Evolutionary conservation across 2,329 filamentous ascomycete genomes (phyloP), one percentile per base, ranked within the genome.

Genomic region (Aspergillus clavatus): DNA sequence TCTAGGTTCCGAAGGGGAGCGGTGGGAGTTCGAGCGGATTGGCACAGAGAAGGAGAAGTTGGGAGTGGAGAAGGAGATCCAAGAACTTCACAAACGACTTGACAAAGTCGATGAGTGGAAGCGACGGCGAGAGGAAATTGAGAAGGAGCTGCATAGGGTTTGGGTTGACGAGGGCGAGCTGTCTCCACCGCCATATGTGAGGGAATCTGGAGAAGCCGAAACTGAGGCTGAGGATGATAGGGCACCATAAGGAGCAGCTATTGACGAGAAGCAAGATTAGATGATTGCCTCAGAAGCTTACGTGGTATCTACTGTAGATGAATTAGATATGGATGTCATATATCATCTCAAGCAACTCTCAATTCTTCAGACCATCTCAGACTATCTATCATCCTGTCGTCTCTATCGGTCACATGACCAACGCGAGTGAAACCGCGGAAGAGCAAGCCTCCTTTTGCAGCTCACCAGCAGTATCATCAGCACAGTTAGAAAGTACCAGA

Each of bases 31-130:
- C 66, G 87, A 96, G 66, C 82, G 88, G 45, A 97, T 98, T 55
- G 93, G 93, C 46, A 96, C 90, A 0, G 88, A 89, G 62, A 81
- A 86, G 47, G 93, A 98, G 73, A 95, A 96, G 72, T 83, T 90
- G 66, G 86, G 87, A 18, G 89, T 96, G 6, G 90, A 96, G 71
- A 88, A 87, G 64, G 93, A 98, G 67, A 74, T 97, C 12, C 80
- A 86, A 40, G 89, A 96, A 54, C 76, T 98, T 35, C 81, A 84
- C 23, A 88, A 91, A 65, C 78, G 86, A 19, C 72, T 98, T 6
- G 78, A 81, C 8, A 84, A 88, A 67, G 91, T 97, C 0, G 86
- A 91, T 43, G 78, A 83, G 57, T 94, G 89, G 89, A 89, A 91
- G 73, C 71, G 72, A 53, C 78, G 93, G 40, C 81, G 82, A 27